phyloP scores from a whole-genome alignment of 768 basidiomycete species.

The Hericium coralloides region DNA sequence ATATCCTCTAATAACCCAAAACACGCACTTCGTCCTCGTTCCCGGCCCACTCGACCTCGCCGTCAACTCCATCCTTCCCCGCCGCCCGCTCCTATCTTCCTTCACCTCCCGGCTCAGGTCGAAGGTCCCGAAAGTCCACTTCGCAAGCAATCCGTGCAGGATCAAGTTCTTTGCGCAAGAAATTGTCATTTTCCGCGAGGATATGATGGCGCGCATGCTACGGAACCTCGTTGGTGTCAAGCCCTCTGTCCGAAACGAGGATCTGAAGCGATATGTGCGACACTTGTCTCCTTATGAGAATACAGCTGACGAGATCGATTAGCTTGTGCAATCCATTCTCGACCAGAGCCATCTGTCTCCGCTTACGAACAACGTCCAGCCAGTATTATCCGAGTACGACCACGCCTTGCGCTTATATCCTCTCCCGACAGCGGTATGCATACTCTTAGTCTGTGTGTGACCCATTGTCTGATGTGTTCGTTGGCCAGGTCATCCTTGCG shows the following conservation, averaged over 20 bases:
- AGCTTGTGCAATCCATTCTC: slow-evolving; percentile 94
- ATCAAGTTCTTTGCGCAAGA: slow-evolving; percentile 95
- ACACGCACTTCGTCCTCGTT: slow-evolving; percentile 87
- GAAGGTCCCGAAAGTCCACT: slow-evolving; percentile 71
- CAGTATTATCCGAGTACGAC: slow-evolving; percentile 83
- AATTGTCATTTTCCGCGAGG: slow-evolving; percentile 88
- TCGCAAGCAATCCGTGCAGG: slow-evolving; percentile 88
- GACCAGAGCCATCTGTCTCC: slow-evolving; percentile 96
- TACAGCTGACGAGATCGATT: background rate
- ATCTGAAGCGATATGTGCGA: slow-evolving; percentile 83
- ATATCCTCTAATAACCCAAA: slow-evolving; percentile 67
- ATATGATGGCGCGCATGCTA: slow-evolving; percentile 89
- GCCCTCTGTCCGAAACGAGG: slow-evolving; percentile 64
- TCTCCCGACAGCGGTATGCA: slow-evolving; percentile 77
- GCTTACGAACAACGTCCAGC: slow-evolving; percentile 74
- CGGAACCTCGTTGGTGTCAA: slow-evolving; percentile 88
- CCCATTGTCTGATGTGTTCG: slow-evolving; percentile 7
- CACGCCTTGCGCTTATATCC: slow-evolving; percentile 91
- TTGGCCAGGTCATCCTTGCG: slow-evolving; percentile 72
- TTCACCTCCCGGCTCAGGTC: slow-evolving; percentile 61
- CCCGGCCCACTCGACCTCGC: slow-evolving; percentile 91
- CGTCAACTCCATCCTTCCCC: slow-evolving; percentile 72
- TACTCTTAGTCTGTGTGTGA: background rate
- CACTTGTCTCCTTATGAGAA: slow-evolving; percentile 1
- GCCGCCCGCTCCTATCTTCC: slow-evolving; percentile 68